Percentiles rank a stretch among this genome's conserved stretches.
Conservation (phyloP, 306 rosid species). For the Malus sylvestris region DNA sequence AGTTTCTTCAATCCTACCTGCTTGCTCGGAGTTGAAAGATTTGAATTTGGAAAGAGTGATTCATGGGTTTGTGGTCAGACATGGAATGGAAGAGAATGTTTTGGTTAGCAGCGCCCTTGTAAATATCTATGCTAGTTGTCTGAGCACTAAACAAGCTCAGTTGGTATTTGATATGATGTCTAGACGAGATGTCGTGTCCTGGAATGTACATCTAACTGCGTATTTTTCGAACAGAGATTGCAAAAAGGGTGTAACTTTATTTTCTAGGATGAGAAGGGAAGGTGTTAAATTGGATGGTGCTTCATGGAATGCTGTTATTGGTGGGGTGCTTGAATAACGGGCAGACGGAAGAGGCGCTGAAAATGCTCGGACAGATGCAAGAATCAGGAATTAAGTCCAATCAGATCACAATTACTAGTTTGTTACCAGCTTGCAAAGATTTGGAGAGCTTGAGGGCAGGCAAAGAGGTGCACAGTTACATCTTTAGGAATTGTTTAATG, state of each 20-base stretch:
- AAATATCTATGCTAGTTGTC: no score
- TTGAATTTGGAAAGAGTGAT: no score
- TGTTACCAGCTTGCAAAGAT: slow-evolving; percentile 46
- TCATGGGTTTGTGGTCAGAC: no score
- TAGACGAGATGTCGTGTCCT: no score
- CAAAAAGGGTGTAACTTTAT: slow-evolving; percentile 35
- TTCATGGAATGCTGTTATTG: slow-evolving; percentile 49
- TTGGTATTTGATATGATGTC: no score
- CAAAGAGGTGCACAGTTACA: slow-evolving; percentile 42
- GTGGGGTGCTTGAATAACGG: slow-evolving; percentile 48
- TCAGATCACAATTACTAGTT: slow-evolving; percentile 38
- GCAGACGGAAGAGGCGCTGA: slow-evolving; percentile 30
- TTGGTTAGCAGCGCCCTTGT: no score
- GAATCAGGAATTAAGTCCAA: slow-evolving; percentile 39
- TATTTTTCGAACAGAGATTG: slow-evolving; percentile 3
- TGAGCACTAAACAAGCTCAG: no score
- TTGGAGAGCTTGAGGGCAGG: slow-evolving; percentile 45
- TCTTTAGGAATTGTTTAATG: slow-evolving; percentile 32
- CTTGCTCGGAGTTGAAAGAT: no score
- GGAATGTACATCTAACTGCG: no score
- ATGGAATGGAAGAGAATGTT: no score
- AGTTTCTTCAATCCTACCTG: no score
- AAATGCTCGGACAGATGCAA: slow-evolving; percentile 48
- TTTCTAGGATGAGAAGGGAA: slow-evolving; percentile 29
- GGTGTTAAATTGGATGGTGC: slow-evolving; percentile 32